phyloP scores from a whole-genome alignment of 371 early-diverging fungal species.

The Syncephalastrum sp. region DNA sequence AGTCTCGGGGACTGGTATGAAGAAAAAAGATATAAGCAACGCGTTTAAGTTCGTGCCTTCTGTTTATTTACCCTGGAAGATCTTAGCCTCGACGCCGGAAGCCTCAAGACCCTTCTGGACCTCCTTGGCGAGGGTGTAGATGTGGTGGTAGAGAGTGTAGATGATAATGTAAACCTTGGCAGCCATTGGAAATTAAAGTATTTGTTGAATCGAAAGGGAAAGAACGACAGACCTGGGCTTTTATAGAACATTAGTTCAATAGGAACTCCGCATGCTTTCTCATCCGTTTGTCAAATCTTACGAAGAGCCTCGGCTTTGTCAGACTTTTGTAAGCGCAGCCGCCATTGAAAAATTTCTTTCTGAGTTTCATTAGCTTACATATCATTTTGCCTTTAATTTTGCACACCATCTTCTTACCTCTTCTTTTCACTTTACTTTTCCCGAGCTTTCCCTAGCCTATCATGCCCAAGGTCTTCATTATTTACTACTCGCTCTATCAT shows the following conservation, averaged over 20 bases:
- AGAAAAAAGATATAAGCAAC: not conserved
- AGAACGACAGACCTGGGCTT: too few species aligned
- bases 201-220: constrained; percentile 1
- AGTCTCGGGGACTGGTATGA: constrained; percentile 53
- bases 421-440: constrained; percentile 2
- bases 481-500: constrained; percentile 67
- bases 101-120: constrained; percentile 62
- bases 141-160: constrained; percentile 60
- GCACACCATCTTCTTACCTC: not conserved
- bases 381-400: too few species aligned
- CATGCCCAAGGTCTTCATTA: constrained; percentile 49
- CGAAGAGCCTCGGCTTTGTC: too few species aligned
- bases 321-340: too few species aligned
- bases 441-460: not conserved
- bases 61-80: constrained; percentile 49
- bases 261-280: too few species aligned
- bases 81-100: constrained; percentile 59
- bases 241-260: too few species aligned
- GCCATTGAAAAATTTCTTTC: too few species aligned
- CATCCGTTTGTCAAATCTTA: too few species aligned
- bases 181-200: constrained; percentile 17
- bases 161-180: constrained; percentile 45
- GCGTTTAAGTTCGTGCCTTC: too few species aligned
- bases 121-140: constrained; percentile 54
- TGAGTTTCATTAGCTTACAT: too few species aligned